These are phyloP conservation scores for Nakazawaea ambrosiae DNA, from an alignment of 805 yeast genomes.

Conservation along the genomic window DNA sequence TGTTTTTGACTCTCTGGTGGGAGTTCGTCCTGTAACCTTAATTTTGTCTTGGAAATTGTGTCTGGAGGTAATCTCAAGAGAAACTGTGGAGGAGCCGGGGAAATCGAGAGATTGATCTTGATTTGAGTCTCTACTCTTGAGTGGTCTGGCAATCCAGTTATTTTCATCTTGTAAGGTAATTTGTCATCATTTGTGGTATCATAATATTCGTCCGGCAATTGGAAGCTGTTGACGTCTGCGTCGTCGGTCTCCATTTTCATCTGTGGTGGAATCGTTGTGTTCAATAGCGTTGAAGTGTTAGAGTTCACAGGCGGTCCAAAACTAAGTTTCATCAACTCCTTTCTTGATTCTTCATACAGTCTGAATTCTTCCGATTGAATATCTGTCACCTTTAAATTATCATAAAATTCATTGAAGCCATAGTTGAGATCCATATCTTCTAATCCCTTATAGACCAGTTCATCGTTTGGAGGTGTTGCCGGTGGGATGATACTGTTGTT, in stretches of 20 bases:
- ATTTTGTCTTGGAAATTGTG: slow-evolving; percentile 79
- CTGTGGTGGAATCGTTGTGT: slow-evolving; percentile 2
- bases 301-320: slow-evolving; percentile 34
- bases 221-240: slow-evolving; percentile 8
- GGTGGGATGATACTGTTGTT: slow-evolving; percentile 10
- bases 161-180: slow-evolving; percentile 41
- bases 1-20: slow-evolving; percentile 43
- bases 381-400: background rate
- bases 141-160: slow-evolving; percentile 64
- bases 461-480: slow-evolving; percentile 8
- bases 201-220: slow-evolving; percentile 23
- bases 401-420: background rate
- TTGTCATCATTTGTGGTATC: slow-evolving; percentile 16
- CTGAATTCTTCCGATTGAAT: slow-evolving; percentile 17
- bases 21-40: slow-evolving; percentile 51
- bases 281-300: background rate
- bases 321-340: slow-evolving; percentile 42
- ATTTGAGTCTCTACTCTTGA: slow-evolving; percentile 97
- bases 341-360: slow-evolving; percentile 36
- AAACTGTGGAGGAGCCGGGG: slow-evolving; percentile 72
- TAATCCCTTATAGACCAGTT: background rate
- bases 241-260: background rate
- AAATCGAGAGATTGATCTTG: slow-evolving; percentile 58
- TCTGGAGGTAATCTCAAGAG: slow-evolving; percentile 80
- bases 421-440: background rate